Evolutionary conservation across 2,329 filamentous ascomycete species (phyloP).

Genomic region (Penicillium sp.): DNA sequence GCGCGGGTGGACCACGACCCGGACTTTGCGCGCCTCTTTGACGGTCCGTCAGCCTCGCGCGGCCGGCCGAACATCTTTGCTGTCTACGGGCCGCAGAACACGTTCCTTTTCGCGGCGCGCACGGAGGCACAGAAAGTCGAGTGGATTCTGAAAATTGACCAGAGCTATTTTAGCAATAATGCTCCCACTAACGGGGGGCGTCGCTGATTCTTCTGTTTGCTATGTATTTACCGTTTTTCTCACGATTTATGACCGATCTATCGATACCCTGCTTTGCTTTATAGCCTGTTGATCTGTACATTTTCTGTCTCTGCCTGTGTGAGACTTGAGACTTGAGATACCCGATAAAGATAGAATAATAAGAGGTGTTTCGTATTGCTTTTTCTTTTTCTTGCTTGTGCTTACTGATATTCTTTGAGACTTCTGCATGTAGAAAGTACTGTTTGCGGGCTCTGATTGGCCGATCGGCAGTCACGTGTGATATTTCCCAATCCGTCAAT

Average conservation of each 20-base stretch:
- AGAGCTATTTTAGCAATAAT: slow-evolving; percentile 59
- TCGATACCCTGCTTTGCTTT: neutral
- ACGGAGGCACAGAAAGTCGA: slow-evolving; percentile 91
- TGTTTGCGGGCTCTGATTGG: too few relatives aligned
- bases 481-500: too few relatives aligned
- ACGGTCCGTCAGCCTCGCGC: slow-evolving; percentile 42
- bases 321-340: too few relatives aligned
- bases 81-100: slow-evolving; percentile 89
- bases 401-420: too few relatives aligned
- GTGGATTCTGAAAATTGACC: slow-evolving; percentile 94
- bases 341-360: neutral
- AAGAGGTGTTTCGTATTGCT: neutral
- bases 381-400: too few relatives aligned
- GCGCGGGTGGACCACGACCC: slow-evolving; percentile 90
- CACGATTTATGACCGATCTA: neutral
- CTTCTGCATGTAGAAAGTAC: too few relatives aligned
- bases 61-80: slow-evolving; percentile 76
- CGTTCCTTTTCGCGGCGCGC: slow-evolving; percentile 86
- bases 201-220: neutral
- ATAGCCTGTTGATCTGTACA: neutral
- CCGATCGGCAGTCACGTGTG: too few relatives aligned
- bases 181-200: slow-evolving; percentile 17
- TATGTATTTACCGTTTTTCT: neutral
- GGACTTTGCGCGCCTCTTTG: slow-evolving; percentile 74
- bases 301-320: neutral